These are phyloP conservation scores for Sistotremastrum niveocremeum DNA, from an alignment of 768 basidiomycete species.

Conservation along the genomic window DNA sequence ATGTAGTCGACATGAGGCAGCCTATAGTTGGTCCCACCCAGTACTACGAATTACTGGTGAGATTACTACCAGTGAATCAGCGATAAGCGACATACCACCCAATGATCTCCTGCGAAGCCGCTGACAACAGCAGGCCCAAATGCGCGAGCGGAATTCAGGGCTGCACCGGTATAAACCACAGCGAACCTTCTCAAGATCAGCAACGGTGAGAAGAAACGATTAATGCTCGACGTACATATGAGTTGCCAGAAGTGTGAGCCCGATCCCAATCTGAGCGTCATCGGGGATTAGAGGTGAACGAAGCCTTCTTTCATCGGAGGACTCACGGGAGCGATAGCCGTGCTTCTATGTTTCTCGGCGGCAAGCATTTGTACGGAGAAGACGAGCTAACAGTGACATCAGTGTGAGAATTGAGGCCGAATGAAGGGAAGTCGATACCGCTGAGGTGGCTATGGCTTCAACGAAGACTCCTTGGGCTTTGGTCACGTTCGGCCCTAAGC, in stretches of 20 bases:
- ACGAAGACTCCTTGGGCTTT: constrained; percentile 50
- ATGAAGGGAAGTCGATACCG: constrained; percentile 2
- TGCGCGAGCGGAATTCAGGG: constrained; percentile 55
- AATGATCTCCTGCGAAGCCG: constrained; percentile 43
- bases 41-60: constrained; percentile 26
- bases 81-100: constrained; percentile 37
- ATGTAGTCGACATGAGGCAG: constrained; percentile 39
- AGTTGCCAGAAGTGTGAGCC: constrained; percentile 47
- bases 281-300: no score
- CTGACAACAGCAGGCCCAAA: constrained; percentile 59
- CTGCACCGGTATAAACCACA: constrained; percentile 48
- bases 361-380: constrained; percentile 61
- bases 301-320: neutral
- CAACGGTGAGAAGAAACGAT: neutral
- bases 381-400: constrained; percentile 21
- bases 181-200: constrained; percentile 30
- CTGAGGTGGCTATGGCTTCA: constrained; percentile 55
- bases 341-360: constrained; percentile 52
- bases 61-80: neutral
- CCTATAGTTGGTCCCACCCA: constrained; percentile 64
- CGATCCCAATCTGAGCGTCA: constrained; percentile 39
- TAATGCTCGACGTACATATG: constrained; percentile 33
- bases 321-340: constrained; percentile 53
- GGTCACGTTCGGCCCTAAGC: constrained; percentile 29
- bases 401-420: no score